Conservation (phyloP, 2,329 filamentous ascomycete genomes). For the Xylaria hypoxylon region DNA sequence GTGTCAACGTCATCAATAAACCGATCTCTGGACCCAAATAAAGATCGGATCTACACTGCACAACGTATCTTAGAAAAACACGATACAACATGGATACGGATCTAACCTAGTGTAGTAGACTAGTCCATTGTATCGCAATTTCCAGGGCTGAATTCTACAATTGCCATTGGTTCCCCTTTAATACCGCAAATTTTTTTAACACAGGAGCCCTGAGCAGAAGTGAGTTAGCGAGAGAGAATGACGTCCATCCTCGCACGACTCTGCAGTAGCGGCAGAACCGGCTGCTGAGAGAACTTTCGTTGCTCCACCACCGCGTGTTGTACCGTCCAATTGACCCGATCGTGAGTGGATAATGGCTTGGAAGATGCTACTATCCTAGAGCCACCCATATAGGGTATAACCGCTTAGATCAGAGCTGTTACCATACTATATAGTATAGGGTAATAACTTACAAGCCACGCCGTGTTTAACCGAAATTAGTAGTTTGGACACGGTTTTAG, state of each 20-base stretch:
- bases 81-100: slow-evolving; percentile 6
- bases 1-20: not conserved
- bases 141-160: not conserved
- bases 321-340: slow-evolving; percentile 15
- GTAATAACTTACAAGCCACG: no score
- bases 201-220: not conserved
- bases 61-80: no score
- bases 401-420: no score
- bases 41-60: no score
- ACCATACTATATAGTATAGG: no score
- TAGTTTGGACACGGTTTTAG: no score
- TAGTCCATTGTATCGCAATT: not conserved
- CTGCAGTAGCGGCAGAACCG: slow-evolving; percentile 9
- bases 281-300: slow-evolving; percentile 11
- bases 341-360: slow-evolving; percentile 14
- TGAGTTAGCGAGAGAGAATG: slow-evolving; percentile 15
- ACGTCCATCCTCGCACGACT: slow-evolving; percentile 25
- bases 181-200: slow-evolving; percentile 19
- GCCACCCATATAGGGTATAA: not conserved
- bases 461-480: no score
- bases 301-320: slow-evolving; percentile 25
- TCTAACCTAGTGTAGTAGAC: no score
- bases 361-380: not conserved
- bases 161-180: slow-evolving; percentile 22
- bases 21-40: no score